Evolutionary conservation across 176 grass and related monocot genomes (phyloP).

Genomic region (Elymus sibiricus): DNA sequence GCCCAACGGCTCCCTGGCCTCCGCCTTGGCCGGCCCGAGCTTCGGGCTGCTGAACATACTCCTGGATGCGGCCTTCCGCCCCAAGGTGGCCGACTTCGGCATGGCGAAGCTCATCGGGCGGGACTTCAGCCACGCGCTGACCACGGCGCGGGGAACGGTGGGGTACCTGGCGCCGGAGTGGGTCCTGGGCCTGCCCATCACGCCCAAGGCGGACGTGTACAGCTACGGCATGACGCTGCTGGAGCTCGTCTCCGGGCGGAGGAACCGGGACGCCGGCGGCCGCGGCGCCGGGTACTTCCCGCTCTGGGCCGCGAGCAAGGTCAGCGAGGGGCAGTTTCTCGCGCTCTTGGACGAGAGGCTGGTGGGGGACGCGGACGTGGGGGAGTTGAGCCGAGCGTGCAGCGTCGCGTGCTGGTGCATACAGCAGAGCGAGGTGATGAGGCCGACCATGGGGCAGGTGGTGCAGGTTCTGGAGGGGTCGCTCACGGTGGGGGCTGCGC

Average conservation of each 20-base stretch:
- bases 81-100: conserved; percentile 50
- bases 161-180: conserved; percentile 59
- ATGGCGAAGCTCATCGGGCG: conserved; percentile 50
- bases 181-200: conserved; percentile 39
- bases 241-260: conserved; percentile 48
- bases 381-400: conserved; percentile 34
- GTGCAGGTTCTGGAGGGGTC: conserved; percentile 40
- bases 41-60: conserved; percentile 40
- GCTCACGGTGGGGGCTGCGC: neutral
- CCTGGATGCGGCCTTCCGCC: conserved; percentile 23
- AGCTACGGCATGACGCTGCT: conserved; percentile 55
- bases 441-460: conserved; percentile 38
- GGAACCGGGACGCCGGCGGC: conserved; percentile 38
- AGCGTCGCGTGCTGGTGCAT: conserved; percentile 47
- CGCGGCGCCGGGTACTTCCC: conserved; percentile 28
- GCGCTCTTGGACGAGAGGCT: conserved; percentile 44
- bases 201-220: conserved; percentile 46
- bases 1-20: conserved; percentile 38
- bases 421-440: conserved; percentile 13
- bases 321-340: conserved; percentile 20
- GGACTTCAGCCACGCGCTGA: conserved; percentile 38
- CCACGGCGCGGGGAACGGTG: conserved; percentile 44
- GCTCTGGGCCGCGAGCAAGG: conserved; percentile 32
- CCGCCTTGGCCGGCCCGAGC: conserved; percentile 7
- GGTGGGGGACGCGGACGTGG: conserved; percentile 12